Evolutionary conservation across 2,329 filamentous ascomycete species (phyloP).

Genomic region (Colletotrichum destructivum): DNA sequence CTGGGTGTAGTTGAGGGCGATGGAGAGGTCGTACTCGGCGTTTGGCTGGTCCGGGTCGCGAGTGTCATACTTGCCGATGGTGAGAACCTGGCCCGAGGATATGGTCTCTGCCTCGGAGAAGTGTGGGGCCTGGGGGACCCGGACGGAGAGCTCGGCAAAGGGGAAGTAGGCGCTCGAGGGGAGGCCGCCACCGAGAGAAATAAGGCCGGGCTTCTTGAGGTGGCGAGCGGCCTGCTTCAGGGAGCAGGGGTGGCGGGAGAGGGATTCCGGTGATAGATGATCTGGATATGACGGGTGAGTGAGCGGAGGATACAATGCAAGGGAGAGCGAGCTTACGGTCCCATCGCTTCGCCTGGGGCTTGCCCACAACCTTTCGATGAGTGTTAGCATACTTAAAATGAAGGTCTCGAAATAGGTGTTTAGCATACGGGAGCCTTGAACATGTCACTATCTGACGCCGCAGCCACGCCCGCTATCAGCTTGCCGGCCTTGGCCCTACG

Average conservation of each 20-base stretch:
- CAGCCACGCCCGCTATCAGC: constrained; percentile 82
- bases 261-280: constrained; percentile 75
- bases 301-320: constrained; percentile 7
- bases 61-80: constrained; percentile 88
- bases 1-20: constrained; percentile 94
- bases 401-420: constrained; percentile 3
- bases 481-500: constrained; percentile 80
- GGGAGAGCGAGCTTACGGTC: constrained; percentile 76
- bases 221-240: constrained; percentile 87
- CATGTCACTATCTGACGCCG: constrained; percentile 82
- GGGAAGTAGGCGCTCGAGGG: constrained; percentile 94
- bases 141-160: constrained; percentile 83
- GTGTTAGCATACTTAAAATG: constrained; percentile 30
- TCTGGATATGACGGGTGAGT: constrained; percentile 51
- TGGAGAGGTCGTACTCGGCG: constrained; percentile 79
- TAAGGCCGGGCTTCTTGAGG: constrained; percentile 85
- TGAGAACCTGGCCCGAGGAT: constrained; percentile 72
- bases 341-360: constrained; percentile 86
- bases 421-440: constrained; percentile 81
- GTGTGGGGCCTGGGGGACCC: constrained; percentile 77
- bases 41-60: constrained; percentile 62
- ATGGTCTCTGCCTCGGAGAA: constrained; percentile 80
- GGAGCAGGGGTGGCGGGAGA: constrained; percentile 74
- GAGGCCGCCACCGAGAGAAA: constrained; percentile 93
- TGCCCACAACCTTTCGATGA: constrained; percentile 58